Evolutionary conservation across 352 stramenopile genomes (phyloP).

Genomic region (Globisporangium middletonii): DNA sequence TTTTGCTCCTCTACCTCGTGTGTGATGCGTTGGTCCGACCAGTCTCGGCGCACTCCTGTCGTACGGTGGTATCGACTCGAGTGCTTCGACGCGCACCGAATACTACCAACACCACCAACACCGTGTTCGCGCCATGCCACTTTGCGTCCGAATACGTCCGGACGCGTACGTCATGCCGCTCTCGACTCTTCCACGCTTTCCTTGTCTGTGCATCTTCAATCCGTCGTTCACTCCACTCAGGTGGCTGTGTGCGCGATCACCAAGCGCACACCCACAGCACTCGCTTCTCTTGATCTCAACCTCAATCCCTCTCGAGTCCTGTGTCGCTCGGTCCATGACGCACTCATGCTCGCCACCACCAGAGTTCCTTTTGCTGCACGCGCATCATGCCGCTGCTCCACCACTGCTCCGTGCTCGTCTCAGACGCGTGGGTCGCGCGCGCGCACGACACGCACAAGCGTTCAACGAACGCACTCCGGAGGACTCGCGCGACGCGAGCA

Average conservation of each 20-base stretch:
- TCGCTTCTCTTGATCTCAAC: too few species aligned
- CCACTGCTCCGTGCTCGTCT: background rate
- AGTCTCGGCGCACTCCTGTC: background rate
- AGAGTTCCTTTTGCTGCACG: background rate
- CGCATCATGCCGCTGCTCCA: background rate
- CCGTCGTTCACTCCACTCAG: background rate
- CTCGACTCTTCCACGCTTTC: slow-evolving; percentile 1
- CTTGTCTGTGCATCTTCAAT: background rate
- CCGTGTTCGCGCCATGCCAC: too few species aligned
- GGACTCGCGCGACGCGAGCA: background rate
- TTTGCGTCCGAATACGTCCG: background rate
- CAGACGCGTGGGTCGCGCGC: background rate
- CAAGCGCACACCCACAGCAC: too few species aligned
- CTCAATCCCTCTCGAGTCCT: too few species aligned
- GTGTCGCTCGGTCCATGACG: too few species aligned
- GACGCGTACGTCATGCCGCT: background rate
- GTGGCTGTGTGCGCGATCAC: too few species aligned
- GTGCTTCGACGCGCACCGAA: background rate
- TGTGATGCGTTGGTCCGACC: background rate
- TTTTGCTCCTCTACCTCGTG: too few species aligned
- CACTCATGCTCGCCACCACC: too few species aligned
- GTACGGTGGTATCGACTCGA: background rate
- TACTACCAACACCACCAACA: background rate
- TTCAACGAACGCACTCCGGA: background rate
- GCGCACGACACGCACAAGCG: background rate